Evolutionary conservation across 2,329 filamentous ascomycete genomes (phyloP), one percentile per base, ranked within the genome.

Genomic region (Acrocalymma vagum): DNA sequence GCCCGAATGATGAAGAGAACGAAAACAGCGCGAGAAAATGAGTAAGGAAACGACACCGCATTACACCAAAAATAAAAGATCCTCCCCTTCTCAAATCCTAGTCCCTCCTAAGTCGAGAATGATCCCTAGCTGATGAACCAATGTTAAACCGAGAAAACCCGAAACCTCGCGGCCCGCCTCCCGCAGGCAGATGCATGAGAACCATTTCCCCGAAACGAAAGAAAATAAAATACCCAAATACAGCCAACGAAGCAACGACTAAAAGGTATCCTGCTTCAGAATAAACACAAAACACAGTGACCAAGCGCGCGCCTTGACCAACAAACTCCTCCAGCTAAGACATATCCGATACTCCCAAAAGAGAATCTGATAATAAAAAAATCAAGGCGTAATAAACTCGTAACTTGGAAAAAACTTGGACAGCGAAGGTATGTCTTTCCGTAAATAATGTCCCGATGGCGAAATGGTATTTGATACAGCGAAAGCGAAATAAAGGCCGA

Each of bases 391-490:
- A 45, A 58, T 40, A 53, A 44, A 49, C 36, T 62, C 55, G 53
- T 60, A 48, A 55, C 53, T 47, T 37, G n/a, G n/a, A n/a, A 55
- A 50, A 51, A 42, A 48, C 48, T 54, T 58, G 43, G 51, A 54
- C 51, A 58, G 48, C 44, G 51, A 64, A 63, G 43, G 53, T 51
- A 48, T 36, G 29, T 38, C 34, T 44, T 53, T 43, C 50, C 37
- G 42, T 53, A 42, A 45, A 34, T 51, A 51, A 39, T 47, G 46
- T 51, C 28, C 43, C 48, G 33, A 39, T 44, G 43, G 34, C 39
- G 22, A 45, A 51, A 49, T 35, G 38, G 43, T 63, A 66, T 41
- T 55, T 68, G 62, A 69, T 69, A 69, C 66, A 69, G 22, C 26
- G 39, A 48, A 58, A 57, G 53, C 51, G 52, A 64, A 67, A 41